Evolutionary conservation across 140 eudicot species (phyloP), one percentile per base, ranked within the genome.

Genomic region (Bidens hawaiensis): DNA sequence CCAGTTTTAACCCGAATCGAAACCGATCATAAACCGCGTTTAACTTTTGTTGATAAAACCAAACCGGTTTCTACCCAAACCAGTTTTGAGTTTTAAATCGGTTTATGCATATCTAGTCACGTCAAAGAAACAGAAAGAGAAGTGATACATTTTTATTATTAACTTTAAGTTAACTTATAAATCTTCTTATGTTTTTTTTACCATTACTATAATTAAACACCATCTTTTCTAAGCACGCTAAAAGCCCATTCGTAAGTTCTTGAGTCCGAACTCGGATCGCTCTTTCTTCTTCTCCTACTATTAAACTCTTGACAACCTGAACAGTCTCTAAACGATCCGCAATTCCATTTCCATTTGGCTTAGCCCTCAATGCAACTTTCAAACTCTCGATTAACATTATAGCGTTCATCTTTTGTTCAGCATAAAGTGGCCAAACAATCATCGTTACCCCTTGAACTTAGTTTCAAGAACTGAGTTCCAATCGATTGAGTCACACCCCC

Each of bases 401-500:
- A 1, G 87, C 80, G 16, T 85, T 82, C 82, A 74, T 85, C 65
- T 71, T 71, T 51, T 85, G 95, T 52, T 85, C 89, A 0, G 89
- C 95, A 18, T 76, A 82, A 14, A 79, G 70, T 2, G 95, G 89
- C 89, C 95, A 85, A 6, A 77, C 86, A 5, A 86, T 79, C 68
- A 82, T 11, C 0, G 90, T 82, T 22, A 86, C 73, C 0, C 85
- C 89, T 16, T 69, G 33, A 0, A 52, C 74, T 12, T 70, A 11
- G 84, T 75, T 49, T 86, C 89, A 3, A 82, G 79, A n/a, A 54
- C 51, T 5, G 95, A 86, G 41, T 86, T 86, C 86, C 84, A 86
- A 0, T 84, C 89, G 89, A 86, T 21, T 82, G 95, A 8, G 84
- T 73, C 41, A 82, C 15, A n/a, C 82, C 82, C 21, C 81, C 95